Evolutionary conservation across 2,329 filamentous ascomycete genomes (phyloP), one percentile per base, ranked within the genome.

Genomic region (Rosellinia necatrix): DNA sequence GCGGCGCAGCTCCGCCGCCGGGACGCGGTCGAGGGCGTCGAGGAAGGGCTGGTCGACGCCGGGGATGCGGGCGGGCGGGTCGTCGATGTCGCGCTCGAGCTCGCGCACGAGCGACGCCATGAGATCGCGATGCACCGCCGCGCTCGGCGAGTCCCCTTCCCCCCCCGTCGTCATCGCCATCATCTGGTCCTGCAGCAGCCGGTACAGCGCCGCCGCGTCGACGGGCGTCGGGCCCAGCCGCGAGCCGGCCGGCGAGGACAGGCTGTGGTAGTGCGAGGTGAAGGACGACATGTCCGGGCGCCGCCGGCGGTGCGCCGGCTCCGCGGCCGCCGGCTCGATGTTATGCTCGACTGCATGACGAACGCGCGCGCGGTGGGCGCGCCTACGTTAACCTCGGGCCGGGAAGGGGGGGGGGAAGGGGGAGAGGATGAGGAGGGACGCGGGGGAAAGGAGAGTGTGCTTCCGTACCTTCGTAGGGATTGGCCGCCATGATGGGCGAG

Each of bases 211-310:
- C 24, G 80, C 78, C 17, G 81, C 73, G 70, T 85, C 84, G 59
- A 81, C 78, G 32, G 84, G 84, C 32, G 82, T 86, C 35, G 85
- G 79, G n/a, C 77, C 80, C 4, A 81, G 79, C 71, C 82, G 81
- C 10, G 79, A 78, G 82, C 83, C 75, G 32, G 70, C 67, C 29
- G 62, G 13, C 66, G n/a, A 67, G 64, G 60, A 74, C 71, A 67
- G 87, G 75, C 60, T 80, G 78, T 80, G 74, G 58, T 86, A 80
- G 68, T 83, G 80, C 52, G 81, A 78, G 65, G 74, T 80, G 74
- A 87, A 87, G 59, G 80, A 81, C 49, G 83, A 79, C 85, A 88
- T 88, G 74, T 86, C 83, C 59, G 81, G 81, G 35, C 85, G 83
- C 8, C 77, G 76, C 44, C 74, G 74, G 55, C 74, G 72, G n/a